A percentile compares a stretch with the other conserved stretches of the same genome.
phyloP scores from a whole-genome alignment of 768 basidiomycete genomes.

The Gyrodon lividus region DNA sequence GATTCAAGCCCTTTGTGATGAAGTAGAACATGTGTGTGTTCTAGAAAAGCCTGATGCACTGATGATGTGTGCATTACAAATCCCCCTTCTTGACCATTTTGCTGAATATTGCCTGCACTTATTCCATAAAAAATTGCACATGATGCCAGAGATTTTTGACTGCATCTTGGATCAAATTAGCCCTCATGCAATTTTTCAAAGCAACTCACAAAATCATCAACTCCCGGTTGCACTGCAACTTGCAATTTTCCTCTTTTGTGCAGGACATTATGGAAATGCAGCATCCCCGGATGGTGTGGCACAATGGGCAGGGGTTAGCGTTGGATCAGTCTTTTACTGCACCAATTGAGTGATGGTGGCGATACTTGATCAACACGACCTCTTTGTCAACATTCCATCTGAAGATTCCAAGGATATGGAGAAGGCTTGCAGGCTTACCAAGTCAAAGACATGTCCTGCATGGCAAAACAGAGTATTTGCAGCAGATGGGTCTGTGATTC shows the following conservation, averaged over 20 bases:
- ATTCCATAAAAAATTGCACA: background rate
- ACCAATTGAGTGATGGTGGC: background rate
- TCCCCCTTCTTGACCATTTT: slow-evolving; percentile 2
- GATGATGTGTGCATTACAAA: background rate
- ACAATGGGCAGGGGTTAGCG: slow-evolving; percentile 2
- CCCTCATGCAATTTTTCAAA: background rate
- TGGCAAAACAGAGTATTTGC: slow-evolving; percentile 3
- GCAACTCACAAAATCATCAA: slow-evolving; percentile 11
- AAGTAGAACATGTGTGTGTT: background rate
- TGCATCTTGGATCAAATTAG: slow-evolving; percentile 4
- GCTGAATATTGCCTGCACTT: background rate
- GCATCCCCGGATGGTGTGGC: background rate
- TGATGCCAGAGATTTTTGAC: background rate
- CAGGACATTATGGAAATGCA: slow-evolving; percentile 29
- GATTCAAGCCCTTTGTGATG: background rate
- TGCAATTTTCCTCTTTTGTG: slow-evolving; percentile 23
- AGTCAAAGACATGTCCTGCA: background rate
- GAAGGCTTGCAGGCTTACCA: background rate
- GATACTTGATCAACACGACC: background rate
- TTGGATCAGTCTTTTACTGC: background rate
- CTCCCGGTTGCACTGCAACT: slow-evolving; percentile 28
- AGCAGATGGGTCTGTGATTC: background rate
- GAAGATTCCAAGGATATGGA: background rate
- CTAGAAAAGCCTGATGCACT: background rate
- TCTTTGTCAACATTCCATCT: background rate